phyloP scores from a whole-genome alignment of 2,329 filamentous ascomycete genomes.

The Paecilomyces niveus region DNA sequence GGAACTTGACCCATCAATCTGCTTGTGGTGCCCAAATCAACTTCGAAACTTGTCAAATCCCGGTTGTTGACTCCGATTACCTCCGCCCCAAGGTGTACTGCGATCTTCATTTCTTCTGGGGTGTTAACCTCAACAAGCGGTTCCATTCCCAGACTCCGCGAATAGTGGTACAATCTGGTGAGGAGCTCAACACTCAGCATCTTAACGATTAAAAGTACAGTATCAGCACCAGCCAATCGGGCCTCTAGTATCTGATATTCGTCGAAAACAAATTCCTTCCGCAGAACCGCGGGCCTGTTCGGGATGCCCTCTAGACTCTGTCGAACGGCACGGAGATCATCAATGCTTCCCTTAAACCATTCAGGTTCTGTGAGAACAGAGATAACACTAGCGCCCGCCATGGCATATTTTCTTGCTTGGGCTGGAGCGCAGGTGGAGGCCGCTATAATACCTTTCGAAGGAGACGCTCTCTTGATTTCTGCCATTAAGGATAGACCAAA shows the following conservation, averaged over 20 bases:
- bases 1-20: slow-evolving; percentile 82
- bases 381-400: slow-evolving; percentile 92
- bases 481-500: slow-evolving; percentile 92
- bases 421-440: slow-evolving; percentile 78
- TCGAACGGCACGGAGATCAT: slow-evolving; percentile 80
- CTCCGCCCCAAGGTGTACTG: slow-evolving; percentile 76
- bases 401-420: slow-evolving; percentile 85
- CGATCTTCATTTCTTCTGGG: slow-evolving; percentile 82
- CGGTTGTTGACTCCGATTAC: slow-evolving; percentile 98
- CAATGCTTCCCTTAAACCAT: slow-evolving; percentile 98
- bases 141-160: slow-evolving; percentile 87
- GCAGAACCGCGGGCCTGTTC: slow-evolving; percentile 81
- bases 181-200: slow-evolving; percentile 78
- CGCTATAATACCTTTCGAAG: slow-evolving; percentile 91
- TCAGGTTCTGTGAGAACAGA: slow-evolving; percentile 97
- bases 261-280: slow-evolving; percentile 97
- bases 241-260: slow-evolving; percentile 98
- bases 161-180: slow-evolving; percentile 78
- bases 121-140: slow-evolving; percentile 96
- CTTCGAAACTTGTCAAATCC: slow-evolving; percentile 92
- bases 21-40: slow-evolving; percentile 87
- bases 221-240: slow-evolving; percentile 85
- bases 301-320: slow-evolving; percentile 86
- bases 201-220: slow-evolving; percentile 92
- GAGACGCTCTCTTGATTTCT: slow-evolving; percentile 93